A percentile compares a stretch with the other conserved stretches of the same genome.
phyloP scores from a whole-genome alignment of 768 basidiomycete genomes.

The Crucibulum laeve region DNA sequence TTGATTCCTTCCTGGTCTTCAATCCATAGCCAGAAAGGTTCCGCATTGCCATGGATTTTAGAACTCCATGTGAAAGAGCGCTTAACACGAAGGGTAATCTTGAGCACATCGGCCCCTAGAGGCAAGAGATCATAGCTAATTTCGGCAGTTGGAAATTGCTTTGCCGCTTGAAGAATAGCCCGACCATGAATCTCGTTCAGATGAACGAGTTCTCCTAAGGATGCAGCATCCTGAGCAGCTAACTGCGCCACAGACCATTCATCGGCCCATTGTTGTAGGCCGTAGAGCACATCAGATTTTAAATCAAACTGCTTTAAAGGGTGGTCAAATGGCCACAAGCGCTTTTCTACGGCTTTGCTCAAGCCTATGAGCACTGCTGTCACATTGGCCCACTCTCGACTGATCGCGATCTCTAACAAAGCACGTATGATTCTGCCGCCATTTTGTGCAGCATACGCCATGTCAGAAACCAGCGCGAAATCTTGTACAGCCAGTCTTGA shows the following conservation, averaged over 20 bases:
- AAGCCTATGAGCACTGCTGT: constrained; percentile 79
- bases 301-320: constrained; percentile 81
- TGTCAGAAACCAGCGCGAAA: constrained; percentile 94
- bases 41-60: constrained; percentile 67
- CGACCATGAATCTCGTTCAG: constrained; percentile 82
- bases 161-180: constrained; percentile 74
- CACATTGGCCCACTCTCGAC: constrained; percentile 85
- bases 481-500: constrained; percentile 81
- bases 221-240: constrained; percentile 55
- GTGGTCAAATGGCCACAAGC: constrained; percentile 93
- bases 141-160: constrained; percentile 74
- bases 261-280: constrained; percentile 75
- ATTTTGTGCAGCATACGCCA: constrained; percentile 92
- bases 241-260: constrained; percentile 76
- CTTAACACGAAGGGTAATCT: constrained; percentile 59
- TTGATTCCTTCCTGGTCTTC: constrained; percentile 80
- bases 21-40: constrained; percentile 96
- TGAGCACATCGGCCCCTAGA: constrained; percentile 78
- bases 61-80: constrained; percentile 78
- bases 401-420: constrained; percentile 90
- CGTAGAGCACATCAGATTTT: constrained; percentile 73
- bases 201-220: constrained; percentile 77
- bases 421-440: constrained; percentile 93
- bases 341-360: constrained; percentile 90
- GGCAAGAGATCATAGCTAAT: constrained; percentile 74